Evolutionary conservation across 768 basidiomycete species (phyloP), one percentile per base, ranked within the genome.

Genomic region (Macrolepiota fuliginosa): DNA sequence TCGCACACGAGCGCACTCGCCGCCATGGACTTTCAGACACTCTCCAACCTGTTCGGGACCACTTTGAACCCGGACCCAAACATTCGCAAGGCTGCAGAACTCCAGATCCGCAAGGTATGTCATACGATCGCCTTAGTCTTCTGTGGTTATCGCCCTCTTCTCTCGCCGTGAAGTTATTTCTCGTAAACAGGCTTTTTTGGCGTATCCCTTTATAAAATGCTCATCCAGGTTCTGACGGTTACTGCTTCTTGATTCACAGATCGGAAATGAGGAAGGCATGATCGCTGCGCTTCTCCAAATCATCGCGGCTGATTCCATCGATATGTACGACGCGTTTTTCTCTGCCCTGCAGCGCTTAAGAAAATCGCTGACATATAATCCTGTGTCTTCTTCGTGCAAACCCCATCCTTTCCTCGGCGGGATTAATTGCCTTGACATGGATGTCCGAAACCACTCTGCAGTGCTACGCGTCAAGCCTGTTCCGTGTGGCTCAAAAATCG

Each of bases 401-500:
- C 22, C 47, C 47, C 10, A 27, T 24, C 19, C 25, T 27, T 46
- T 15, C 47, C 47, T 49, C 6, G 25, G 15, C 42, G 19, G 7
- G 37, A 59, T 40, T 47, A 5, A 45, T 47, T 39, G 12, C 17
- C 42, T 22, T 10, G 42, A 19, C 42, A 5, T 37, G 51, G n/a
- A n/a, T n/a, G n/a, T n/a, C n/a, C n/a, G n/a, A n/a, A 56, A 24
- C 35, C 19, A 52, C 35, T 53, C 1, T 19, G 27, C 71, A 93
- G 91, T 61, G 81, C 91, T 25, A 92, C 89, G 58, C 90, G 92
- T 42, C 92, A 94, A 68, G 89, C 94, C 0, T 88, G 90, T 66
- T 82, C 89, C 13, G 91, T 96, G 22, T 96, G 89, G 83, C 80
- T 96, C 68, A 96, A 96, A 76, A 96, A 96, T 73, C 89, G 94